Evolutionary conservation across 345 rosid species (phyloP).

Genomic region (Linum lewisii): DNA sequence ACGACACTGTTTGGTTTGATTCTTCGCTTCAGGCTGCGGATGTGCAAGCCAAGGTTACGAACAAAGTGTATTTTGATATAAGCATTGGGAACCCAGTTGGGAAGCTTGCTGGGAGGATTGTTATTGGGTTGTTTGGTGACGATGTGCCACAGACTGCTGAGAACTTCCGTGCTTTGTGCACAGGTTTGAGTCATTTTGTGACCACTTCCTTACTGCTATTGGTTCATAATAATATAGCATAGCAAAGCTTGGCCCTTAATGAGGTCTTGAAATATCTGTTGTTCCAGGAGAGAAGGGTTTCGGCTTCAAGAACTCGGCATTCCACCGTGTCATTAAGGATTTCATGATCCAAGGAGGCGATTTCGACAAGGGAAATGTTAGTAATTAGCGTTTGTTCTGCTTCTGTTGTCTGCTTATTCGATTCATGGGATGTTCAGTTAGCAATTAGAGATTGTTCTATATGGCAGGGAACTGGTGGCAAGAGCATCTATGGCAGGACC

Average conservation of each 20-base stretch:
- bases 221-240: too few species aligned
- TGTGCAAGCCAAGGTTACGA: constrained; percentile 72
- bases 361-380: constrained; percentile 93
- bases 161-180: constrained; percentile 92
- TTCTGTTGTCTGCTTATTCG: neutral
- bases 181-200: constrained; percentile 38
- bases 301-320: constrained; percentile 66
- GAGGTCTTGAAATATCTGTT: neutral
- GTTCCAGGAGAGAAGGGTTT: constrained; percentile 87
- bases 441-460: neutral
- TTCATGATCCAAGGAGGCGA: constrained; percentile 99
- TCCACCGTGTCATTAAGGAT: constrained; percentile 93
- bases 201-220: neutral
- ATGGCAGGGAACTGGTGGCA: constrained; percentile 98
- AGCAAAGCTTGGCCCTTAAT: neutral
- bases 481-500: constrained; percentile 89
- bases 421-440: neutral
- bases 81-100: constrained; percentile 92
- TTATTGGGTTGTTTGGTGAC: constrained; percentile 86
- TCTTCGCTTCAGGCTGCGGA: constrained; percentile 33
- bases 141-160: constrained; percentile 94
- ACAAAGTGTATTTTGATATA: constrained; percentile 84
- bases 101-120: constrained; percentile 77
- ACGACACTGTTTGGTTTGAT: neutral
- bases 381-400: constrained; percentile 15